Conservation (phyloP, 495 filamentous ascomycete species). For the Geopyxis carbonaria region DNA sequence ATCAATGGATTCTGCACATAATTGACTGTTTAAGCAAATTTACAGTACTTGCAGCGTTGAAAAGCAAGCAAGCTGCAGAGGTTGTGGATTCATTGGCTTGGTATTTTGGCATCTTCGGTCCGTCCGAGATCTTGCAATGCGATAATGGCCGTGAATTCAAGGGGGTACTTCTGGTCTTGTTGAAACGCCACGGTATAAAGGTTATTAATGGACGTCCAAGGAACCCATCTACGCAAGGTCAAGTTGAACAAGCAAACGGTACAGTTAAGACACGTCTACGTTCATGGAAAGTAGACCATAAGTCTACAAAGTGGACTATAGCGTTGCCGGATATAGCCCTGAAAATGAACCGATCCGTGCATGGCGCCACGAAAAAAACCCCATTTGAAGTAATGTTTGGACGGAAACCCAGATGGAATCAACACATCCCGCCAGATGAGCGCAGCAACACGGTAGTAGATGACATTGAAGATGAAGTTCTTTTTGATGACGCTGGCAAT, state of each 20-base stretch:
- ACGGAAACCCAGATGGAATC: not conserved
- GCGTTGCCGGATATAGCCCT: not conserved
- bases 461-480: no score
- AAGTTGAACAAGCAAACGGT: not conserved
- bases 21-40: conserved; percentile 13
- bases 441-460: no score
- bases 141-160: conserved; percentile 16
- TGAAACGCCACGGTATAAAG: not conserved
- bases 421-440: not conserved
- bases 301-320: not conserved
- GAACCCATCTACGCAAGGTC: not conserved
- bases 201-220: not conserved
- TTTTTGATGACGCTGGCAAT: no score
- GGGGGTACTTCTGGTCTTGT: not conserved
- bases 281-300: not conserved
- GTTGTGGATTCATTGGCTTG: not conserved
- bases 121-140: conserved; percentile 8
- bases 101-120: conserved; percentile 2
- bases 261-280: not conserved
- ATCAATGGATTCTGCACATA: conserved; percentile 13
- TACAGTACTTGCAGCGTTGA: conserved; percentile 1
- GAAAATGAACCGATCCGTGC: not conserved
- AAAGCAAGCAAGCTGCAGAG: conserved; percentile 2
- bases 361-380: not conserved
- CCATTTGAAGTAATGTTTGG: not conserved